A percentile compares a stretch with the other conserved stretches of the same genome.
Conservation (phyloP, 1,284 basidiomycete genomes). For the Microbotryum scabiosae region DNA sequence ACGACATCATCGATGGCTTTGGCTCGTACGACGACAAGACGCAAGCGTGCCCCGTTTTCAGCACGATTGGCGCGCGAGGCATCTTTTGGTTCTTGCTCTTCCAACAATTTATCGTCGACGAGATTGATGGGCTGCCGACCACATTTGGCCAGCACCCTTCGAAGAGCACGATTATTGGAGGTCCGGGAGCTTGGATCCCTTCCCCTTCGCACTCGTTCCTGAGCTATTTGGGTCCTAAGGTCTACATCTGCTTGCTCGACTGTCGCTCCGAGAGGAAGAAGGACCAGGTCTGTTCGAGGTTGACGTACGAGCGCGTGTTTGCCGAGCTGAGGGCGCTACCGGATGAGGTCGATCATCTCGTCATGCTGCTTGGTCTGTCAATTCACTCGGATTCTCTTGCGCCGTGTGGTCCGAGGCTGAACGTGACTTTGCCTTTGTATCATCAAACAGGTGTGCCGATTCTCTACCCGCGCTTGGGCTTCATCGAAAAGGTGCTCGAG, state of each 20-base stretch:
- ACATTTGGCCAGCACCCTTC: constrained; percentile 42
- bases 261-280: constrained; percentile 75
- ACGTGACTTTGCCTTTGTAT: constrained; percentile 28
- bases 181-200: constrained; percentile 63
- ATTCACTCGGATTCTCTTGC: constrained; percentile 2
- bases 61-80: constrained; percentile 29
- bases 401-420: too few relatives aligned
- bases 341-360: constrained; percentile 61
- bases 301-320: constrained; percentile 67
- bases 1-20: constrained; percentile 38
- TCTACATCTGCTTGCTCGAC: constrained; percentile 61
- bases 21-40: constrained; percentile 72
- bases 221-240: constrained; percentile 44
- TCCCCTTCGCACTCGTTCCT: constrained; percentile 74
- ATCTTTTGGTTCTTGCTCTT: constrained; percentile 89
- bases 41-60: constrained; percentile 68
- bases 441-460: constrained; percentile 50
- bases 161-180: constrained; percentile 55
- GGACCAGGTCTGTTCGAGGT: constrained; percentile 62
- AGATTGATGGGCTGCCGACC: constrained; percentile 58
- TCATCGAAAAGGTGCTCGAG: constrained; percentile 59
- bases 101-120: constrained; percentile 49
- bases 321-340: constrained; percentile 49
- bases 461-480: constrained; percentile 87
- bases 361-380: constrained; percentile 61